These are phyloP conservation scores for Fraxinus floribunda DNA, from an alignment of 305 asterid species.

Conservation along the genomic window DNA sequence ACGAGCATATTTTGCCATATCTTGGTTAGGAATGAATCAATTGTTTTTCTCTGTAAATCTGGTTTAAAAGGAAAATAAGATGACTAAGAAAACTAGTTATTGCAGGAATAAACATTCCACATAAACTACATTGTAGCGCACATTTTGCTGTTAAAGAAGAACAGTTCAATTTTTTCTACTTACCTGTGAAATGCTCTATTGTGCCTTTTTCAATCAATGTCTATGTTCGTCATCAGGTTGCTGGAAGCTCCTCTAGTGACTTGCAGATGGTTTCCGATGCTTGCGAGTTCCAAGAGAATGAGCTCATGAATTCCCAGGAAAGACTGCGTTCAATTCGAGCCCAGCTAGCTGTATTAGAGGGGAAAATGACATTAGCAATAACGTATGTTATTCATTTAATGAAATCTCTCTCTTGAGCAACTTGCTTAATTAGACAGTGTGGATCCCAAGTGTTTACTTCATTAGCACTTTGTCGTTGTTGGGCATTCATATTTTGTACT, in stretches of 20 bases:
- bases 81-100: background rate
- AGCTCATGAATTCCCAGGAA: constrained; percentile 59
- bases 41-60: background rate
- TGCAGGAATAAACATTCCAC: background rate
- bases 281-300: constrained; percentile 80
- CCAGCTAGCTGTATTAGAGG: constrained; percentile 71
- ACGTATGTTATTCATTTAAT: constrained; percentile 40
- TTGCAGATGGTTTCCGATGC: constrained; percentile 65
- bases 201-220: background rate
- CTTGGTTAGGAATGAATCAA: background rate
- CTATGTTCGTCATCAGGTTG: constrained; percentile 39
- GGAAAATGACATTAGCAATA: constrained; percentile 70
- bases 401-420: background rate
- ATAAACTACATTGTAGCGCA: background rate
- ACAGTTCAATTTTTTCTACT: background rate
- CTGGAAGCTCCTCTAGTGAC: constrained; percentile 36
- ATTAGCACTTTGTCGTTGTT: background rate
- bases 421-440: background rate
- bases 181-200: background rate
- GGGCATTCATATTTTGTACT: background rate
- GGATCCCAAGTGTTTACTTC: background rate
- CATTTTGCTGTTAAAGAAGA: background rate
- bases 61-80: background rate
- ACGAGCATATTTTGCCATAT: background rate
- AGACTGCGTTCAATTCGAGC: constrained; percentile 69